Evolutionary conservation across 305 asterid genomes (phyloP).

Genomic region (Rubia tinctorum): DNA sequence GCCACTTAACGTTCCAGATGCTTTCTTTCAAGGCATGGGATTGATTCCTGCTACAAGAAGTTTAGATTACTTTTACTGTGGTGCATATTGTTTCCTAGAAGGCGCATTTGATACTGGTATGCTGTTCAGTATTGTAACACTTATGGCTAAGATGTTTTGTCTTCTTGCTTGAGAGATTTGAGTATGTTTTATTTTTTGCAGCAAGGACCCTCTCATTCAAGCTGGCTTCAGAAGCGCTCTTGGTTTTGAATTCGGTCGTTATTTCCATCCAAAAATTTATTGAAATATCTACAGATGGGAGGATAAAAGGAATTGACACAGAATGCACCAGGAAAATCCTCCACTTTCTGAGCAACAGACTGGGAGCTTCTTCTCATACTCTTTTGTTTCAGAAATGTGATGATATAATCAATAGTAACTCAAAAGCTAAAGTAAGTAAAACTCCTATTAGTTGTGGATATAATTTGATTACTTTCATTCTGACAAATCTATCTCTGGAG

Average conservation of each 20-base stretch:
- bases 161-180: conserved; percentile 2
- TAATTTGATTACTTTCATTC: not conserved
- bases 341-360: conserved; percentile 54
- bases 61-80: conserved; percentile 59
- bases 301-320: conserved; percentile 34
- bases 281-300: conserved; percentile 33
- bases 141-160: conserved; percentile 6
- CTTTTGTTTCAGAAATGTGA: conserved; percentile 68
- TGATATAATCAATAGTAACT: conserved; percentile 42
- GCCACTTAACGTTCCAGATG: conserved; percentile 43
- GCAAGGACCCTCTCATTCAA: conserved; percentile 62
- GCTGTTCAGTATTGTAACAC: conserved; percentile 18
- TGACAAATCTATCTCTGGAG: conserved; percentile 8
- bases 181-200: conserved; percentile 34
- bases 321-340: conserved; percentile 46
- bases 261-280: conserved; percentile 53
- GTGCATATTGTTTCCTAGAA: conserved; percentile 62
- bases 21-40: conserved; percentile 55
- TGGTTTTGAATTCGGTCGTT: conserved; percentile 53
- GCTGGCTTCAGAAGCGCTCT: conserved; percentile 73
- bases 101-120: conserved; percentile 60
- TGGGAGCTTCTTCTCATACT: conserved; percentile 57
- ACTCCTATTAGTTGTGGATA: conserved; percentile 7
- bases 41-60: conserved; percentile 56
- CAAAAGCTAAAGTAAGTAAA: conserved; percentile 53